phyloP scores from a whole-genome alignment of 176 grass and related monocot genomes.

The Oryza glaberrima region DNA sequence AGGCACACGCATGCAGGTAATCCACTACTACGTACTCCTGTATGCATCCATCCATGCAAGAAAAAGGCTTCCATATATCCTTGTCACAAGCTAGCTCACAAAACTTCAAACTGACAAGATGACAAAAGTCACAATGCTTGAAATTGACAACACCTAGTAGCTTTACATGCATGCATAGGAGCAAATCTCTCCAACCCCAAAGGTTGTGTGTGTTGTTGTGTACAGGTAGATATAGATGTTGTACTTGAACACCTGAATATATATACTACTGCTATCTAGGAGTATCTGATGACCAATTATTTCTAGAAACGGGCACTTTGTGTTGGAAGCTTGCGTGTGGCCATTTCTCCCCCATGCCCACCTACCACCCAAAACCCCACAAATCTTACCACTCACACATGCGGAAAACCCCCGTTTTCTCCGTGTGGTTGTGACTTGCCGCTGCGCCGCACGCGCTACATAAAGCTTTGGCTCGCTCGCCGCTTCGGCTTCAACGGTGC shows the following conservation, averaged over 20 bases:
- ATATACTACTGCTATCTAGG: neutral
- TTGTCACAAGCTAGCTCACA: neutral
- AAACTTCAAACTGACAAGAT: neutral
- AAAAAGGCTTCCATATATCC: neutral
- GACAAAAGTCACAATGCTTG: neutral
- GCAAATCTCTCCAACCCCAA: neutral
- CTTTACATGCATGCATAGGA: neutral
- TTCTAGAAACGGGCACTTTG: conserved; percentile 27
- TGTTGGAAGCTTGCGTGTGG: conserved; percentile 32
- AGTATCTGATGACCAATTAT: neutral
- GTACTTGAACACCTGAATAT: neutral
- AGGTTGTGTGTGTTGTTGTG: neutral
- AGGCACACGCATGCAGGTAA: neutral
- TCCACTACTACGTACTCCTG: neutral
- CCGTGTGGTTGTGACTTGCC: conserved; percentile 38
- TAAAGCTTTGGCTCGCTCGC: neutral
- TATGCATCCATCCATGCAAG: conserved; percentile 3
- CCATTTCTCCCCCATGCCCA: conserved; percentile 4
- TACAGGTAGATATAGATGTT: neutral
- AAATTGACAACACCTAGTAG: neutral
- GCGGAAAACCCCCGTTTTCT: conserved; percentile 30
- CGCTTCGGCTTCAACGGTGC: neutral
- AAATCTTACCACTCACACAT: conserved; percentile 11
- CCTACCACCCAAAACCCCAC: conserved; percentile 22
- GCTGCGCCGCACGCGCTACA: neutral